Conservation (phyloP, 2,329 filamentous ascomycete genomes). For the Ophiostoma sp. region DNA sequence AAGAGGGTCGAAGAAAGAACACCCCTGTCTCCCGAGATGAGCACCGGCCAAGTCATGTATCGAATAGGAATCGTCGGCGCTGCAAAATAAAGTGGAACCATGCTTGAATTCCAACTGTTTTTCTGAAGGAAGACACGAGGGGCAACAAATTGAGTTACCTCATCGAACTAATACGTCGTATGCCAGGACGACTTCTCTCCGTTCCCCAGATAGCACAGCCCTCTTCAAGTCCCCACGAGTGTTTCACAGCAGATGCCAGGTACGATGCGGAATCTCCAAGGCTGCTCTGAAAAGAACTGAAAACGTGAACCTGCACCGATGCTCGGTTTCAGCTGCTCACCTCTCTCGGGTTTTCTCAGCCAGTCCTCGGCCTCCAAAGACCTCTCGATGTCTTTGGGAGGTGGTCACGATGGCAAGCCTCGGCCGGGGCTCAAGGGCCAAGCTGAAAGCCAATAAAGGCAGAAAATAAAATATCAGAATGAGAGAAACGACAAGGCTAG, state of each 20-base stretch:
- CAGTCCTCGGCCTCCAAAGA: not conserved
- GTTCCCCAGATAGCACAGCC: slow-evolving; percentile 11
- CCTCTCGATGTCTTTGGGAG: not conserved
- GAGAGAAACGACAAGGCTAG: not conserved
- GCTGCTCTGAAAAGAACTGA: slow-evolving; percentile 8
- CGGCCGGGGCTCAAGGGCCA: not conserved
- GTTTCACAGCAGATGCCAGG: slow-evolving; percentile 15
- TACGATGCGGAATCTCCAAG: slow-evolving; percentile 8
- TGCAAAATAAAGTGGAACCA: not conserved
- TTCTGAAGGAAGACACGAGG: not conserved
- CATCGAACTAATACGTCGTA: not conserved
- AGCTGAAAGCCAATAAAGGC: not conserved
- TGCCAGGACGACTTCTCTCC: not conserved
- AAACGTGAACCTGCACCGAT: not conserved
- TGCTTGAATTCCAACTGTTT: not conserved
- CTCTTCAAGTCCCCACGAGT: slow-evolving; percentile 1
- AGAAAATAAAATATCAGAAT: not conserved
- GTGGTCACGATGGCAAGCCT: slow-evolving; percentile 4
- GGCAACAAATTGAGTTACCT: not conserved
- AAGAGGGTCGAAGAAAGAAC: not conserved
- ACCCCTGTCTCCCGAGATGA: not conserved
- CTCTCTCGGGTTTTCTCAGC: not conserved
- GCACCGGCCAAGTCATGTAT: not conserved
- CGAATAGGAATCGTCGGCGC: slow-evolving; percentile 1
- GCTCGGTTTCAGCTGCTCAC: slow-evolving; percentile 9